Base-by-base conservation (phyloP, 2,329 filamentous ascomycete species). In the Boeremia lycopersici region DNA sequence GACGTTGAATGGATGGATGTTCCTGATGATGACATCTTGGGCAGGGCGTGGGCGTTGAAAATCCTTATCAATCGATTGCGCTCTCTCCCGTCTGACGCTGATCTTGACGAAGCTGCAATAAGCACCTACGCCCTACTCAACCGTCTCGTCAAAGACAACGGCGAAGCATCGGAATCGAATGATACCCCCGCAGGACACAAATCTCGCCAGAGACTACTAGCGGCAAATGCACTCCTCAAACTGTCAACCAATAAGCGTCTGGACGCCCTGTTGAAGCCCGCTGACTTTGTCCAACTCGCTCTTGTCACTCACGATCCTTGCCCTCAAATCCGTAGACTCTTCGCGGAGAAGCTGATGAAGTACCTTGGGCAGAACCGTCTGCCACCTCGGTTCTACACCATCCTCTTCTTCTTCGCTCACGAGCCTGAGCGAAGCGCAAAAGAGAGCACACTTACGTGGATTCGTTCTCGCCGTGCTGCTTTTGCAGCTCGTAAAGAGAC, bases 381-480 rank as follows among this genome's bases (percentile, higher is more conserved):
- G 2, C 82, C 86, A 1, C 79, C 83, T 11, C 87, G 93, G 9
- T 99, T 96, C 81, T 95, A 96, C 74, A 89, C 91, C 0, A 88
- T 96, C 35, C 82, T 96, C 6, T 98, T 97, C 78, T 79, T 98
- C 38, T 89, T 92, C 29, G 93, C 95, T 1, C 97, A 95, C 71
- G 95, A 99, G 76, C 95, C 93, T 0, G 84, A 86, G 33, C 72
- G 78, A n/a, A 83, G 85, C 13, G 84, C 96, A 71, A 90, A 88
- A 71, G 86, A 85, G 44, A 86, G 88, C 36, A 88, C 91, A 3
- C 85, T 90, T 58, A 96, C 91, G 0, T 99, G 95, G 93, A 86
- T 98, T 45, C 88, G 90, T 46, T 93, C 93, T 39, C 86, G 93
- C 12, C 86, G 89, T 8, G 84, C 87, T 17, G 82, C 84, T 49